Evolutionary conservation across 1,284 basidiomycete genomes (phyloP).

Genomic region (Fomitopsis betulina): DNA sequence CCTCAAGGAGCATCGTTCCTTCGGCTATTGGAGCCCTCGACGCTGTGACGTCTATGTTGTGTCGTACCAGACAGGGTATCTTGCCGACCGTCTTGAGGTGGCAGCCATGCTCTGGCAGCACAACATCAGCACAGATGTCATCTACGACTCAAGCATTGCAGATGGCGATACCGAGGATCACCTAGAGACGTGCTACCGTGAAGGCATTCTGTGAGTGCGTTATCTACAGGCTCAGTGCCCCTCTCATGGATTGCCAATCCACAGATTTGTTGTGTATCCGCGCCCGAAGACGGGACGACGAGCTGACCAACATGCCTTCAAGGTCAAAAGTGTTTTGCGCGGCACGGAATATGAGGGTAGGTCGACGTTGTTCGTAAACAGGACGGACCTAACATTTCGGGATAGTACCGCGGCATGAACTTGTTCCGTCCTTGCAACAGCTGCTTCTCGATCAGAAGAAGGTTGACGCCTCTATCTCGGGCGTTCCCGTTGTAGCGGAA

Average conservation of each 20-base stretch:
- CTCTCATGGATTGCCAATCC: slow-evolving; percentile 4
- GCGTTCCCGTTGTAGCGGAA: slow-evolving; percentile 41
- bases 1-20: slow-evolving; percentile 76
- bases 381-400: slow-evolving; percentile 1
- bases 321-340: slow-evolving; percentile 74
- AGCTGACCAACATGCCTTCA: slow-evolving; percentile 62
- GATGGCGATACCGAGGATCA: slow-evolving; percentile 61
- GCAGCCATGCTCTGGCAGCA: slow-evolving; percentile 77
- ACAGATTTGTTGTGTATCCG: slow-evolving; percentile 69
- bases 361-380: slow-evolving; percentile 12
- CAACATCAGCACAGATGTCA: slow-evolving; percentile 81
- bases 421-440: slow-evolving; percentile 68
- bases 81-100: slow-evolving; percentile 76
- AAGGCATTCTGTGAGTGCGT: slow-evolving; percentile 68
- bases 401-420: slow-evolving; percentile 63
- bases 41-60: slow-evolving; percentile 84
- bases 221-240: not conserved
- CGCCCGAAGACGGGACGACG: slow-evolving; percentile 52
- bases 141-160: slow-evolving; percentile 72
- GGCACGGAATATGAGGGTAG: slow-evolving; percentile 70
- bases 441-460: slow-evolving; percentile 76
- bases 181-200: slow-evolving; percentile 60
- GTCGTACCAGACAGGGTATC: slow-evolving; percentile 70
- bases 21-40: slow-evolving; percentile 84
- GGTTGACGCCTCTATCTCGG: slow-evolving; percentile 60